A percentile compares a stretch with the other conserved stretches of the same genome.
Evolutionary conservation across 345 rosid species (phyloP).

Genomic region (Triadica sebifera): DNA sequence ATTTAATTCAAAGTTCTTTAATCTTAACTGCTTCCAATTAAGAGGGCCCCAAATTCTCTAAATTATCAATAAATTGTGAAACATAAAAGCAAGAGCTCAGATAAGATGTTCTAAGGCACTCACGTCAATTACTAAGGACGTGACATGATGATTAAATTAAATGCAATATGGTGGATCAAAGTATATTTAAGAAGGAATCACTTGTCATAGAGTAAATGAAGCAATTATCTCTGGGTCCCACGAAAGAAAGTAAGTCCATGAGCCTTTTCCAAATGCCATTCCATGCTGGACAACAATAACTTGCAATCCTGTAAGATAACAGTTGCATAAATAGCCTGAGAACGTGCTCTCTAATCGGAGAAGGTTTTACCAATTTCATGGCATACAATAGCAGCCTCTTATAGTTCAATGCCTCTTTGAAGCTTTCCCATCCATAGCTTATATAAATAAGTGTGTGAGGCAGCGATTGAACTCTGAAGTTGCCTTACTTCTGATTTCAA

Average conservation of each 20-base stretch:
- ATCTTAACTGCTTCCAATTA: not conserved
- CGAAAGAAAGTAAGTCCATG: slow-evolving; percentile 96
- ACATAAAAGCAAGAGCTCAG: not conserved
- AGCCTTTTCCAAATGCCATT: slow-evolving; percentile 74
- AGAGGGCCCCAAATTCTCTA: not conserved
- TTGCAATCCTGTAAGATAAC: slow-evolving; percentile 65
- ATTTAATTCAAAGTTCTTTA: not conserved
- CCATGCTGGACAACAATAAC: slow-evolving; percentile 60
- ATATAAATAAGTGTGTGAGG: slow-evolving; percentile 89
- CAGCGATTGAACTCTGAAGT: slow-evolving; percentile 39
- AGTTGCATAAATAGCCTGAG: slow-evolving; percentile 15
- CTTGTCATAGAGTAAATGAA: too few relatives aligned
- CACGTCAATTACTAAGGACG: not conserved
- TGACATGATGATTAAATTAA: not conserved
- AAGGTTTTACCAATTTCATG: not conserved
- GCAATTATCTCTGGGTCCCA: slow-evolving; percentile 74
- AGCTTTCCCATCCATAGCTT: slow-evolving; percentile 98
- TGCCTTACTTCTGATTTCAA: slow-evolving; percentile 55
- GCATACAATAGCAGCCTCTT: slow-evolving; percentile 7
- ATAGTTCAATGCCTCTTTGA: slow-evolving; percentile 81
- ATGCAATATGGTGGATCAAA: too few relatives aligned
- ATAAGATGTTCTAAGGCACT: not conserved
- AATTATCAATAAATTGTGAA: not conserved
- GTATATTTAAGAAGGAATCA: too few relatives aligned
- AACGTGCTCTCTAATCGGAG: not conserved